Base-by-base conservation (phyloP, 306 rosid species). In the Ormosia semicastrata region DNA sequence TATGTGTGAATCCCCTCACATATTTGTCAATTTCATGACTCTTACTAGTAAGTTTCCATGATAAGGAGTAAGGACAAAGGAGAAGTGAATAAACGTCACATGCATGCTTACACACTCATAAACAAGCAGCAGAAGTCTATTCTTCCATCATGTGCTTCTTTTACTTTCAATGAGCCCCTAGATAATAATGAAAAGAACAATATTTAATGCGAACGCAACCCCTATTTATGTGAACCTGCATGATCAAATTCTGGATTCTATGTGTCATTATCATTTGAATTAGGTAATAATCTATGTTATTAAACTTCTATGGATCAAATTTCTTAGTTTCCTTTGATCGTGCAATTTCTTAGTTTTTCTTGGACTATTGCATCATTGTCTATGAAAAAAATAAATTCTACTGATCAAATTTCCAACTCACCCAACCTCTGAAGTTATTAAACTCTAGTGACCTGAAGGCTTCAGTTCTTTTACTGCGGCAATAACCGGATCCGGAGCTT, bases 61-160 rank as follows among this genome's bases (percentile, higher is more conserved):
- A 72, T 32, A 57, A 43, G 54, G 83, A 83, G 43, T 40, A 40
- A 40, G 43, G 43, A 40, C 69, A 18, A 7, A 30, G 32, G 75
- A 62, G 59, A 70, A 77, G 37, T 77, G 53, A 83, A 56, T 47
- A 46, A 49, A 80, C 56, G 54, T 80, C 72, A 80, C 78, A 71
- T 80, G 73, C 66, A 80, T 37, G 15, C 56, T 58, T 18, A 8
- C 41, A 60, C 71, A 8, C 9, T 52, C 24, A 34, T 71, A 37
- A 62, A 34, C 67, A 58, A 70, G 63, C 49, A 77, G 60, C 62
- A 50, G 0, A 77, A 60, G 39, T 56, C 80, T 73, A 65, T 72
- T 72, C 78, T 40, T 40, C 43, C 49, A 18, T 40, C 76, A 6
- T 6, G 63, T 83, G 75, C 50, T 60, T 66, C 56, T 53, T 59